Percentiles rank a stretch among this genome's conserved stretches.
phyloP scores from a whole-genome alignment of 306 rosid species.

The Malus asiatica region DNA sequence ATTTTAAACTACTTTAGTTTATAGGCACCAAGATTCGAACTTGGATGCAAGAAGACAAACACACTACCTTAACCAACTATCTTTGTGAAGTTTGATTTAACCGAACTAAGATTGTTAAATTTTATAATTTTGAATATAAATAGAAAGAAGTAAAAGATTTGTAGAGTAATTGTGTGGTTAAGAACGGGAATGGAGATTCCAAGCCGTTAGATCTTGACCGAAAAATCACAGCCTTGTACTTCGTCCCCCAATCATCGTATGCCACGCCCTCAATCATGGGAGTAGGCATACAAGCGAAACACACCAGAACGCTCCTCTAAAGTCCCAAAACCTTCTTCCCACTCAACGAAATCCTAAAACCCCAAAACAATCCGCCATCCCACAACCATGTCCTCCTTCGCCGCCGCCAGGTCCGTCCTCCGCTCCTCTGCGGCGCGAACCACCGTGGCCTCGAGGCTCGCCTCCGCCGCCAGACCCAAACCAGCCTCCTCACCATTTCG shows the following conservation, averaged over 20 bases:
- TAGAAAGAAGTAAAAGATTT: too few relatives aligned
- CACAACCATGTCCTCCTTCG: constrained; percentile 50
- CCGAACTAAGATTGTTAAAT: too few relatives aligned
- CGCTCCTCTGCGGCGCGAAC: constrained; percentile 57
- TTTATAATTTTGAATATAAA: too few relatives aligned
- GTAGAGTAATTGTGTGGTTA: too few relatives aligned
- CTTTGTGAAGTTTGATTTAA: too few relatives aligned
- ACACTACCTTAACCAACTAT: too few relatives aligned
- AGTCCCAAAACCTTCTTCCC: constrained; percentile 22
- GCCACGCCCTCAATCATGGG: not conserved
- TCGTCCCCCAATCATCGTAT: not conserved
- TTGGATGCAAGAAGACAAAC: not conserved
- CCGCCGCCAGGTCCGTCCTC: constrained; percentile 72
- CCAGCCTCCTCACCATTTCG: constrained; percentile 39
- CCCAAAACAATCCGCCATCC: not conserved
- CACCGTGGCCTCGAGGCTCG: constrained; percentile 21
- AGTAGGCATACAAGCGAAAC: not conserved
- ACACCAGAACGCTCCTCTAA: not conserved
- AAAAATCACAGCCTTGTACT: not conserved
- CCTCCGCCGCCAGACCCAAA: constrained; percentile 42
- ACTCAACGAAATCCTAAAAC: not conserved
- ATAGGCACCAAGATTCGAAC: rapidly evolving
- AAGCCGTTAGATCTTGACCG: not conserved
- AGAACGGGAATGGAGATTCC: too few relatives aligned
- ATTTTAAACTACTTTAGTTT: too few relatives aligned